Evolutionary conservation across 2,329 filamentous ascomycete species (phyloP).

Genomic region (Geosmithia flava): DNA sequence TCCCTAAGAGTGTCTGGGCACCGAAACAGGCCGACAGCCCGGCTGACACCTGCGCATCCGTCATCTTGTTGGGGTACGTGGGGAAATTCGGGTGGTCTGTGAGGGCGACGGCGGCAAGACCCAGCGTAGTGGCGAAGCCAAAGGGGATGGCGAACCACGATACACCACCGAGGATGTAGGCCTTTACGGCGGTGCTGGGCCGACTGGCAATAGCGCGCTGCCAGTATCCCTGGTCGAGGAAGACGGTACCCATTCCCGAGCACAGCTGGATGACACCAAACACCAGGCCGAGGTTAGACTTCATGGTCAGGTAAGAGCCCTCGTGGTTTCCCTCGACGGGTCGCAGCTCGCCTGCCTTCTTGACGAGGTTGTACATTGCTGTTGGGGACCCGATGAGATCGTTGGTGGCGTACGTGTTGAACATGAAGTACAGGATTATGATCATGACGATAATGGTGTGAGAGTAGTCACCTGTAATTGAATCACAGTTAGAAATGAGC

Average conservation of each 20-base stretch:
- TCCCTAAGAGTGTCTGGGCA: constrained; percentile 70
- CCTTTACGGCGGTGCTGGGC: constrained; percentile 74
- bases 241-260: constrained; percentile 75
- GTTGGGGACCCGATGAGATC: constrained; percentile 57
- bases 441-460: constrained; percentile 75
- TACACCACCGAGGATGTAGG: constrained; percentile 77
- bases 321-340: constrained; percentile 66
- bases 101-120: constrained; percentile 66
- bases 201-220: constrained; percentile 88
- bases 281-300: constrained; percentile 51
- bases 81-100: constrained; percentile 63
- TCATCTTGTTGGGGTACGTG: constrained; percentile 61
- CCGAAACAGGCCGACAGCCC: constrained; percentile 79
- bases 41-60: constrained; percentile 61
- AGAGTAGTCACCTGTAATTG: constrained; percentile 57
- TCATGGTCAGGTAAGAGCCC: constrained; percentile 56
- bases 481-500: not conserved
- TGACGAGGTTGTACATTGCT: constrained; percentile 62
- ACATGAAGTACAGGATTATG: constrained; percentile 76
- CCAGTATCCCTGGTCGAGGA: constrained; percentile 78
- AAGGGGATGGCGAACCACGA: constrained; percentile 91
- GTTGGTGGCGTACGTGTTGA: constrained; percentile 66
- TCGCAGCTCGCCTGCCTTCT: constrained; percentile 51
- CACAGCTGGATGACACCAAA: constrained; percentile 72
- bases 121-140: constrained; percentile 82